Percentiles rank a stretch among this genome's conserved stretches.
These are phyloP conservation scores for Candida smagusa DNA, from an alignment of 1,139 yeast species.

Conservation along the genomic window DNA sequence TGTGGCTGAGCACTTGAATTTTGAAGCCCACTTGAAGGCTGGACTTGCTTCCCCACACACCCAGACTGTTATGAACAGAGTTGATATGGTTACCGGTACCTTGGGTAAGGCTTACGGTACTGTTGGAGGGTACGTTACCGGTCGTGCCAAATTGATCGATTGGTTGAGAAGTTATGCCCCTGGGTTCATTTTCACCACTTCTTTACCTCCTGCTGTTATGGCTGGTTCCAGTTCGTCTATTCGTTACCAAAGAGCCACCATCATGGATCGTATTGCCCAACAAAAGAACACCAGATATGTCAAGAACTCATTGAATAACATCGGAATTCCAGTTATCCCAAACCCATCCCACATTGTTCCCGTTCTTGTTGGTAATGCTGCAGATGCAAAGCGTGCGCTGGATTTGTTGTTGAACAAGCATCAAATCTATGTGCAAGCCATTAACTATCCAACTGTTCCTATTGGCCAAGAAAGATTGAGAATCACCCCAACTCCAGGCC, in stretches of 20 bases:
- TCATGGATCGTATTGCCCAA: slow-evolving; percentile 76
- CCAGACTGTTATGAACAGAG: slow-evolving; percentile 75
- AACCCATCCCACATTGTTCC: slow-evolving; percentile 98
- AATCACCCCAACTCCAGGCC: slow-evolving; percentile 98
- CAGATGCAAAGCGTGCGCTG: slow-evolving; percentile 85
- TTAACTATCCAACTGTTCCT: slow-evolving; percentile 96
- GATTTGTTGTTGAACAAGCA: slow-evolving; percentile 83
- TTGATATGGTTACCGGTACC: slow-evolving; percentile 96
- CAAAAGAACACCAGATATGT: slow-evolving; percentile 85
- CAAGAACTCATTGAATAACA: slow-evolving; percentile 60
- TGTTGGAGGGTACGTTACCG: slow-evolving; percentile 97
- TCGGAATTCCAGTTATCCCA: slow-evolving; percentile 94
- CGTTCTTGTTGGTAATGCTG: slow-evolving; percentile 90
- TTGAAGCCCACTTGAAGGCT: slow-evolving; percentile 68
- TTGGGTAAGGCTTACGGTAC: slow-evolving; percentile 95
- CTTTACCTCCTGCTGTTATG: slow-evolving; percentile 97
- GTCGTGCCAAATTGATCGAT: slow-evolving; percentile 77
- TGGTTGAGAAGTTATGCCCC: slow-evolving; percentile 97
- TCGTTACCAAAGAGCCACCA: slow-evolving; percentile 75
- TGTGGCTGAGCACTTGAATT: slow-evolving; percentile 94
- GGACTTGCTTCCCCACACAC: slow-evolving; percentile 55
- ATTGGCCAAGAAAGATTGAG: slow-evolving; percentile 94
- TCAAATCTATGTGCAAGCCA: slow-evolving; percentile 93
- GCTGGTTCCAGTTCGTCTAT: slow-evolving; percentile 91
- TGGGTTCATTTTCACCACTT: slow-evolving; percentile 94